These are phyloP conservation scores for Sedum album DNA, from an alignment of 164 flowering plant species.

Conservation along the genomic window DNA sequence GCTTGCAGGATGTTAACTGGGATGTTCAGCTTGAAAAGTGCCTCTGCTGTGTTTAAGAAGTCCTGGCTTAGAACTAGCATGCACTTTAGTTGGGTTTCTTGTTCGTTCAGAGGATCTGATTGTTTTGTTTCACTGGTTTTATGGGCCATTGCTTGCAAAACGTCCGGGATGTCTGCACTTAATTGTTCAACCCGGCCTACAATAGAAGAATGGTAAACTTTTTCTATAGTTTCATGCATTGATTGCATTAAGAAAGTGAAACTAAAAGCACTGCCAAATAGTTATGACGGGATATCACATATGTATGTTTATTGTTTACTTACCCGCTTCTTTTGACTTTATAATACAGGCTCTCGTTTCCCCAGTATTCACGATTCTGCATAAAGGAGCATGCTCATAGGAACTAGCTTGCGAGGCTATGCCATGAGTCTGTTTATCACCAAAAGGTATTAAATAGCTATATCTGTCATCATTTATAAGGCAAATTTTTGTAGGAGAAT, in stretches of 20 bases:
- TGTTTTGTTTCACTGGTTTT: too few species aligned
- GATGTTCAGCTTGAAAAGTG: constrained; percentile 68
- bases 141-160: too few species aligned
- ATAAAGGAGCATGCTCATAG: constrained; percentile 16
- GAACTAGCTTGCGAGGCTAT: constrained; percentile 7
- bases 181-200: constrained; percentile 22
- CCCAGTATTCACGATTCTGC: constrained; percentile 13
- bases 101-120: constrained; percentile 35
- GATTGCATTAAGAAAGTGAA: background rate
- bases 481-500: background rate
- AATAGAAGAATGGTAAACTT: constrained; percentile 7
- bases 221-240: background rate
- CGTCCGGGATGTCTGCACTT: constrained; percentile 10
- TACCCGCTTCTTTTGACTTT: constrained; percentile 5
- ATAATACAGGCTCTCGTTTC: constrained; percentile 10
- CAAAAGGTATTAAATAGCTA: background rate
- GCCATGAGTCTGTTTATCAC: constrained; percentile 16
- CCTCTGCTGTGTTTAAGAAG: constrained; percentile 79
- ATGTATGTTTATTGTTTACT: background rate
- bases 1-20: constrained; percentile 43
- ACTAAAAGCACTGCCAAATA: background rate
- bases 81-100: constrained; percentile 59
- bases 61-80: constrained; percentile 40
- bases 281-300: background rate
- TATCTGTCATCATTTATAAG: background rate